Evolutionary conservation across 2,329 filamentous ascomycete species (phyloP).

Genomic region (Aspergillus sp.): DNA sequence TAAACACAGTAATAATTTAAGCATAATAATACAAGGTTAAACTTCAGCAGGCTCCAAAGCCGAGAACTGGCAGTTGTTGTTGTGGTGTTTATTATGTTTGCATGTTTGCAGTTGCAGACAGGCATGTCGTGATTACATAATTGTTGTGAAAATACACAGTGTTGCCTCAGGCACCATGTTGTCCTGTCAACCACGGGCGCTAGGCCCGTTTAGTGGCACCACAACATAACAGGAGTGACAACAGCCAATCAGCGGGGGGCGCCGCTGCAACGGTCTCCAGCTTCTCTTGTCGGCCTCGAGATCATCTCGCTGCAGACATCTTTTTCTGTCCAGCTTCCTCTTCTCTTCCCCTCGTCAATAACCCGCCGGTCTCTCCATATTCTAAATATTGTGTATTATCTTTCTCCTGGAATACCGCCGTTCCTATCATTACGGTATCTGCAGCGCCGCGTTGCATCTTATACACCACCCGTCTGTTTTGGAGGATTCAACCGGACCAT

Average conservation of each 20-base stretch:
- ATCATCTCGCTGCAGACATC: conserved; percentile 21
- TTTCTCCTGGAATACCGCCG: conserved; percentile 8
- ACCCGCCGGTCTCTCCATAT: conserved; percentile 3
- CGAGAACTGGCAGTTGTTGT: too few relatives aligned
- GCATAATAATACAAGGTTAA: too few relatives aligned
- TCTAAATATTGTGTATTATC: conserved; percentile 16
- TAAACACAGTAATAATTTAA: too few relatives aligned
- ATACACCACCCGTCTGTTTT: conserved; percentile 9
- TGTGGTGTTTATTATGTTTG: conserved; percentile 16
- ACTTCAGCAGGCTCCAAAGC: too few relatives aligned
- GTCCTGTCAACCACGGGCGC: conserved; percentile 39
- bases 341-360: conserved; percentile 14
- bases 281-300: conserved; percentile 25
- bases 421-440: conserved; percentile 27
- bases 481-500: conserved; percentile 25
- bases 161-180: conserved; percentile 33
- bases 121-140: conserved; percentile 13
- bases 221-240: conserved; percentile 46
- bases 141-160: background rate
- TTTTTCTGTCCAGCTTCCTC: conserved; percentile 19
- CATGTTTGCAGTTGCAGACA: background rate
- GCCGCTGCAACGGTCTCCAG: too few relatives aligned
- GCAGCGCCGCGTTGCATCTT: conserved; percentile 12
- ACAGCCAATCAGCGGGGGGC: conserved; percentile 28
- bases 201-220: conserved; percentile 32